Percentiles rank a stretch among this genome's conserved stretches.
phyloP scores from a whole-genome alignment of 805 yeast species.

The Schwanniomyces polymorphus region DNA sequence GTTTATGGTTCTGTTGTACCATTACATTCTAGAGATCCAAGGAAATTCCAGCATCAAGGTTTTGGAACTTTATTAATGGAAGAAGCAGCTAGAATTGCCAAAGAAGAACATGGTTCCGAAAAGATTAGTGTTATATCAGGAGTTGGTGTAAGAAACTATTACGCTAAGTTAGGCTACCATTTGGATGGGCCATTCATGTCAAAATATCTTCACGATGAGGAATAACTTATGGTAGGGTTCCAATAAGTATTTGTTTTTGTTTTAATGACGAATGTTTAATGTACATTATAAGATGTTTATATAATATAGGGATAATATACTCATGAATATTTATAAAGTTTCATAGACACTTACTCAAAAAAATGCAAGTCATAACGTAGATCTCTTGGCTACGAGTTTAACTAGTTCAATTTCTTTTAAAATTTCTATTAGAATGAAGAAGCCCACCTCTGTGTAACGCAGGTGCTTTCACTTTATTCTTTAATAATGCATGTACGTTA shows the following conservation, averaged over 20 bases:
- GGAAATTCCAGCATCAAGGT: slow-evolving; percentile 98
- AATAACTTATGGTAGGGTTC: not conserved
- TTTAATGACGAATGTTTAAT: not conserved
- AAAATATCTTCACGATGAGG: slow-evolving; percentile 31
- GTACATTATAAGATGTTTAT: not conserved
- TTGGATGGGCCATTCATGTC: slow-evolving; percentile 98
- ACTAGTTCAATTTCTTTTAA: not conserved
- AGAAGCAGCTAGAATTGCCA: slow-evolving; percentile 94
- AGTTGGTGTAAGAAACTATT: slow-evolving; percentile 96
- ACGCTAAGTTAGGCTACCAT: slow-evolving; percentile 85
- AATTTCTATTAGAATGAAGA: slow-evolving; percentile 13
- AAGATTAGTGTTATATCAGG: slow-evolving; percentile 95
- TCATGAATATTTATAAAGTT: not conserved
- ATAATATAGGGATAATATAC: not conserved
- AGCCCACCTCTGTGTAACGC: slow-evolving; percentile 46
- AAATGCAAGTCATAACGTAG: not conserved
- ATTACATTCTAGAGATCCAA: slow-evolving; percentile 91
- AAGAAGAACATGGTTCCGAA: slow-evolving; percentile 89
- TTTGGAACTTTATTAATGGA: slow-evolving; percentile 97
- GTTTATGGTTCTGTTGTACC: slow-evolving; percentile 98
- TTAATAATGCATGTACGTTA: slow-evolving; percentile 38
- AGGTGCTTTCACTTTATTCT: slow-evolving; percentile 42
- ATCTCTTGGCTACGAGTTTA: not conserved
- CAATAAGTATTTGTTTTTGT: not conserved
- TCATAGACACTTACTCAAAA: not conserved